A percentile compares a stretch with the other conserved stretches of the same genome.
phyloP scores from a whole-genome alignment of 257 asterid genomes.

The Misopates orontium region DNA sequence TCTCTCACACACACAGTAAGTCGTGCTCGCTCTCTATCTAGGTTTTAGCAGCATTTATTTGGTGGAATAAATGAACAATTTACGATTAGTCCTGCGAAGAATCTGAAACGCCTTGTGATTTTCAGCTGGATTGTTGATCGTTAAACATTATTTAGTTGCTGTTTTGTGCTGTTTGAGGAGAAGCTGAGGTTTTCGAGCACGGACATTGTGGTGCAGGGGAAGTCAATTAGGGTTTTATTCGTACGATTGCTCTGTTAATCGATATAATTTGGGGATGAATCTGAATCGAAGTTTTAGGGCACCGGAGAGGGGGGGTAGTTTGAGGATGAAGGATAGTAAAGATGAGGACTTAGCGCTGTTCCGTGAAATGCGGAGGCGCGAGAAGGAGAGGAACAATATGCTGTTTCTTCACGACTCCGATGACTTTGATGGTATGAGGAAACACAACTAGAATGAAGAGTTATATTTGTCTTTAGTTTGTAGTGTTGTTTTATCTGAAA shows the following conservation, averaged over 20 bases:
- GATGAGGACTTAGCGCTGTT: conserved; percentile 91
- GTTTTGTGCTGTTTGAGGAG: conserved; percentile 5
- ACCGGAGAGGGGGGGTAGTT: conserved; percentile 66
- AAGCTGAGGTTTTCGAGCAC: conserved; percentile 2
- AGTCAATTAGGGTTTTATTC: conserved; percentile 41
- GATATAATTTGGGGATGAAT: conserved; percentile 45
- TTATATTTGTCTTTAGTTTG: too few relatives aligned
- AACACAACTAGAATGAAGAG: too few relatives aligned
- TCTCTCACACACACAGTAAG: too few relatives aligned
- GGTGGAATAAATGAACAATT: conserved; percentile 8
- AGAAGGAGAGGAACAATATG: conserved; percentile 69
- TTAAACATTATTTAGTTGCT: conserved; percentile 15
- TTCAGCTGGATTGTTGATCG: conserved; percentile 54
- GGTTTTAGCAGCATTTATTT: too few relatives aligned
- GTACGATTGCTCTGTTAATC: conserved; percentile 26
- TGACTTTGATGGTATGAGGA: conserved; percentile 62
- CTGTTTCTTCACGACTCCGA: conserved; percentile 56
- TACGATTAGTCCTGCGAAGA: conserved; percentile 2
- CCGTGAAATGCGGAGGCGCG: conserved; percentile 87
- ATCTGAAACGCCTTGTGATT: conserved; percentile 34
- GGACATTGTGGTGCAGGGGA: too few relatives aligned
- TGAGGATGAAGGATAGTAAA: conserved; percentile 66
- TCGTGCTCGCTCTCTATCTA: too few relatives aligned
- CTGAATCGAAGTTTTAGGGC: conserved; percentile 92
- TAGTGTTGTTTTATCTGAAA: not conserved